Percentiles rank a stretch among this genome's conserved stretches.
These are phyloP conservation scores for Magnaporthales sp. DNA, from an alignment of 2,329 filamentous ascomycete species.

Conservation along the genomic window DNA sequence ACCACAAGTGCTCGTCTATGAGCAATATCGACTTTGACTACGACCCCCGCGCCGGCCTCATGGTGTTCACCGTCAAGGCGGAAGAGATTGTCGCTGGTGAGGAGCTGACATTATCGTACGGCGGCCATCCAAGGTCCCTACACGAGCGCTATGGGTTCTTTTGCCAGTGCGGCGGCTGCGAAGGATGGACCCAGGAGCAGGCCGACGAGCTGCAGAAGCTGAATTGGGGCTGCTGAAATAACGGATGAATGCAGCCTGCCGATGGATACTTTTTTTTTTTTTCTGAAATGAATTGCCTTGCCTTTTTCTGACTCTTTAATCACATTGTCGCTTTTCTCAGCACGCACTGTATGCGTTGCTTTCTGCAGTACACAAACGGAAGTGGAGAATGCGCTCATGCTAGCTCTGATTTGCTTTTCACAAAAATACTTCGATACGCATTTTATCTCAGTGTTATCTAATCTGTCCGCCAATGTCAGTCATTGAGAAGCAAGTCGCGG, in stretches of 20 bases:
- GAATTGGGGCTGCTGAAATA: conserved; percentile 1
- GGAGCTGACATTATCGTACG: conserved; percentile 17
- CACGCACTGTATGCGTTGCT: background rate
- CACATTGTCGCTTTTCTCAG: background rate
- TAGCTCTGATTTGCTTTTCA: background rate
- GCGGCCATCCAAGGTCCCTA: conserved; percentile 12
- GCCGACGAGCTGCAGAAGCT: conserved; percentile 4
- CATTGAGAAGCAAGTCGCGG: too few relatives aligned
- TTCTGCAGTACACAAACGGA: background rate
- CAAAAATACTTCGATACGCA: background rate
- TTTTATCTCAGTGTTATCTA: too few relatives aligned
- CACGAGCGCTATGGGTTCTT: conserved; percentile 14
- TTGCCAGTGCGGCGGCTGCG: conserved; percentile 13
- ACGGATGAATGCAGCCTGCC: background rate
- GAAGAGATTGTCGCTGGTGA: conserved; percentile 6
- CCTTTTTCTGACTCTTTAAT: background rate
- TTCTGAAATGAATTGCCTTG: background rate
- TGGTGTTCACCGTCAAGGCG: conserved; percentile 30
- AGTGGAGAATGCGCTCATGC: background rate
- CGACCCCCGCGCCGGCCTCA: conserved; percentile 20
- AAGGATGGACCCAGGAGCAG: conserved; percentile 7
- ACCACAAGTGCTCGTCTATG: conserved; percentile 42
- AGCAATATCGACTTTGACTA: conserved; percentile 36
- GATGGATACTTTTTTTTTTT: background rate
- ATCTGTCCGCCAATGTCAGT: too few relatives aligned